Evolutionary conservation across 129 eudicot genomes (phyloP).

Genomic region (Centrapalus pauciflorus): DNA sequence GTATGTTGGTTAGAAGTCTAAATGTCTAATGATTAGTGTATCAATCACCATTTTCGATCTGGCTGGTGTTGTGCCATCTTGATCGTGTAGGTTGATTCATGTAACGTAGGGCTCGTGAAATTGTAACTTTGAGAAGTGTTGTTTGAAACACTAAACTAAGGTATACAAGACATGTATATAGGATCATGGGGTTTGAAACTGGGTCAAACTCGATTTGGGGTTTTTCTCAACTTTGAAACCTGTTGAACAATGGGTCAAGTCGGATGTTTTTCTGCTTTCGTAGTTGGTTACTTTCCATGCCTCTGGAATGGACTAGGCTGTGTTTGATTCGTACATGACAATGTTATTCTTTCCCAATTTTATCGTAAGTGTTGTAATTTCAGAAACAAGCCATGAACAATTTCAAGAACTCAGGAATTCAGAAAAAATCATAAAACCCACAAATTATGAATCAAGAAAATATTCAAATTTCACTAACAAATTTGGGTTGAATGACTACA

Average conservation of each 20-base stretch:
- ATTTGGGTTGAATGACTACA: too few relatives aligned
- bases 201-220: not conserved
- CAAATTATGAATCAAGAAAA: too few relatives aligned
- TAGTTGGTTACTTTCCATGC: too few relatives aligned
- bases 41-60: too few relatives aligned
- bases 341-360: too few relatives aligned
- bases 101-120: not conserved
- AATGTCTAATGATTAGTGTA: not conserved
- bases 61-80: slow-evolving; percentile 7
- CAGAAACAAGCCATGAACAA: too few relatives aligned
- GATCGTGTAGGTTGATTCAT: slow-evolving; percentile 7
- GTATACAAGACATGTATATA: slow-evolving; percentile 22
- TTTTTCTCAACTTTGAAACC: not conserved
- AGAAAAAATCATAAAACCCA: too few relatives aligned
- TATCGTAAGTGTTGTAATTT: too few relatives aligned
- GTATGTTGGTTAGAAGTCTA: not conserved
- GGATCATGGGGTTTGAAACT: not conserved
- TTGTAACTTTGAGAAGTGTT: slow-evolving; percentile 11
- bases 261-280: not conserved
- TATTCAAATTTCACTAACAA: too few relatives aligned
- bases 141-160: not conserved
- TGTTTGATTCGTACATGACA: too few relatives aligned
- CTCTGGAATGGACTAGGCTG: too few relatives aligned
- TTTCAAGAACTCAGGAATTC: too few relatives aligned
- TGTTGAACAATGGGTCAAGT: not conserved